A percentile compares a stretch with the other conserved stretches of the same genome.
Evolutionary conservation across 768 basidiomycete genomes (phyloP).

Genomic region (Hygrophorus pudorinus): DNA sequence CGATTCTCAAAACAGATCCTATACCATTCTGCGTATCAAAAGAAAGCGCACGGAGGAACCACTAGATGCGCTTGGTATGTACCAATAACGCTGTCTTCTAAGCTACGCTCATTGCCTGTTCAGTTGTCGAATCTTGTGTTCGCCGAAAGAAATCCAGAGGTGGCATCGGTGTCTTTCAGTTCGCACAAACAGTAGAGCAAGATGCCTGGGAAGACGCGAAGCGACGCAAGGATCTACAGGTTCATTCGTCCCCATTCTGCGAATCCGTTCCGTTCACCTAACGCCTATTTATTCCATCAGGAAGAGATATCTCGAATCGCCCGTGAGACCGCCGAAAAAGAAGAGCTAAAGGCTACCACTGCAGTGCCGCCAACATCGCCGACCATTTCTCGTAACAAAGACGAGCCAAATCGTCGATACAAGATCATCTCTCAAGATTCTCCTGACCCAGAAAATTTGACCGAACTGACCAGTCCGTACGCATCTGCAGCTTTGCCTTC

Average conservation of each 20-base stretch:
- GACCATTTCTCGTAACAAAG: constrained; percentile 18
- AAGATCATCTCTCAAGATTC: constrained; percentile 33
- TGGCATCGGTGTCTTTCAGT: constrained; percentile 60
- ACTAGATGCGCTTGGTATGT: constrained; percentile 66
- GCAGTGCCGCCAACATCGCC: constrained; percentile 10
- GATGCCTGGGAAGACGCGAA: constrained; percentile 56
- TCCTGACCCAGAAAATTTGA: constrained; percentile 16
- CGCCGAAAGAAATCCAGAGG: constrained; percentile 54
- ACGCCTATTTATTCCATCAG: constrained; percentile 19
- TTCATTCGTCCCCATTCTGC: constrained; percentile 20
- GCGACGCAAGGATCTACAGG: constrained; percentile 53
- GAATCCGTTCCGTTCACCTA: background rate
- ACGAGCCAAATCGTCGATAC: constrained; percentile 38
- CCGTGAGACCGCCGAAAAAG: constrained; percentile 23
- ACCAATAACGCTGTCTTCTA: constrained; percentile 6
- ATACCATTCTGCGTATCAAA: constrained; percentile 74
- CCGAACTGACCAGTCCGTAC: constrained; percentile 32
- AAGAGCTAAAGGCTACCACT: constrained; percentile 9
- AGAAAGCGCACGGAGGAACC: constrained; percentile 77
- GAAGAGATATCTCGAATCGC: constrained; percentile 48
- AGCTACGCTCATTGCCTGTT: constrained; percentile 7
- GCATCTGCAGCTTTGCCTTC: background rate
- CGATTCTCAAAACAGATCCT: constrained; percentile 28
- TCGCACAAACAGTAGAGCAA: constrained; percentile 69
- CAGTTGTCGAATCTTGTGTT: constrained; percentile 55